phyloP scores from a whole-genome alignment of 495 filamentous ascomycete species.

The Daldinia loculata region DNA sequence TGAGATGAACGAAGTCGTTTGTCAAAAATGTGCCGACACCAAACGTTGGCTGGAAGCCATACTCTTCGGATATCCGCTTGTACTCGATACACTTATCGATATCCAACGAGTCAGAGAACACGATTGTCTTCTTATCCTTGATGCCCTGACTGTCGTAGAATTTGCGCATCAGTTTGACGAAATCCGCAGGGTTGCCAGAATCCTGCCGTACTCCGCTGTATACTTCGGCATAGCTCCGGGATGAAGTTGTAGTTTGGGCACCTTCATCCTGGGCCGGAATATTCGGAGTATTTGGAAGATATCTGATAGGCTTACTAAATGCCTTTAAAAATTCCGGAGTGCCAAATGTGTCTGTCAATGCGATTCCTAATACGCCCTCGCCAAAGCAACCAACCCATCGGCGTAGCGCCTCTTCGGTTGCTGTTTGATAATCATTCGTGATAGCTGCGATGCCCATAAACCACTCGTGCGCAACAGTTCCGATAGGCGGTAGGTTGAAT shows the following conservation, averaged over 20 bases:
- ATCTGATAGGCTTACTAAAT: slow-evolving; percentile 70
- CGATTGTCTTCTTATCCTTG: slow-evolving; percentile 84
- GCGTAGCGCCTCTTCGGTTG: slow-evolving; percentile 81
- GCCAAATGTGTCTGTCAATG: slow-evolving; percentile 97
- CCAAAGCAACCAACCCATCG: slow-evolving; percentile 95
- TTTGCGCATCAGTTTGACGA: slow-evolving; percentile 80
- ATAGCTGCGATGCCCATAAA: slow-evolving; percentile 98
- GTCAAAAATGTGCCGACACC: slow-evolving; percentile 96
- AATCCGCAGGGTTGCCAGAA: slow-evolving; percentile 86
- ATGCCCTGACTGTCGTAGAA: slow-evolving; percentile 85
- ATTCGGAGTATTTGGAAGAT: slow-evolving; percentile 38
- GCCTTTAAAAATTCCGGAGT: slow-evolving; percentile 88
- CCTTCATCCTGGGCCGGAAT: slow-evolving; percentile 24
- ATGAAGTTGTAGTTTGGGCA: slow-evolving; percentile 7
- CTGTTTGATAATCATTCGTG: slow-evolving; percentile 80
- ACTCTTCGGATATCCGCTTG: slow-evolving; percentile 78
- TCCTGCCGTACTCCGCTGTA: slow-evolving; percentile 93
- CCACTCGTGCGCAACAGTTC: slow-evolving; percentile 98
- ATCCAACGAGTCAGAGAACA: slow-evolving; percentile 96
- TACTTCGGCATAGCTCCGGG: slow-evolving; percentile 77
- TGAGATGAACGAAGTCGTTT: slow-evolving; percentile 81
- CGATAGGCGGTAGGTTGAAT: slow-evolving; percentile 80
- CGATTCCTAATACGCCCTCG: slow-evolving; percentile 87
- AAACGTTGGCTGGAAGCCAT: slow-evolving; percentile 84
- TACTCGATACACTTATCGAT: slow-evolving; percentile 92